These are phyloP conservation scores for Lachnellula occidentalis DNA, from an alignment of 2,329 filamentous ascomycete genomes.

Conservation along the genomic window DNA sequence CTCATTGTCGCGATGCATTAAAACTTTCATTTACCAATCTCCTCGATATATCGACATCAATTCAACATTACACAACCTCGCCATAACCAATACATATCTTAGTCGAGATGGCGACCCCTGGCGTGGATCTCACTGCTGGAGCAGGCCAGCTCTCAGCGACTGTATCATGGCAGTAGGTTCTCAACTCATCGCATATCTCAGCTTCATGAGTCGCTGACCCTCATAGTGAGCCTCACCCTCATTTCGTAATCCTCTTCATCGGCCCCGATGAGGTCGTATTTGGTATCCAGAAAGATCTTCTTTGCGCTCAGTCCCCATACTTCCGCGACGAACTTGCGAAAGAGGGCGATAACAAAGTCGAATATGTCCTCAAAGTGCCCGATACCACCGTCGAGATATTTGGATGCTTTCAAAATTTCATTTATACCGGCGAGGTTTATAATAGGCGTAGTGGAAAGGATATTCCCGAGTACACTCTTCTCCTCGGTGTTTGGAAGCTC, in stretches of 20 bases:
- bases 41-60: not conserved
- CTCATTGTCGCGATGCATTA: not conserved
- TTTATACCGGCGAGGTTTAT: slow-evolving; percentile 28
- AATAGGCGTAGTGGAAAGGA: slow-evolving; percentile 17
- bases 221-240: slow-evolving; percentile 24
- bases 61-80: not conserved
- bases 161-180: slow-evolving; percentile 28
- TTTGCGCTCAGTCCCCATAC: slow-evolving; percentile 26
- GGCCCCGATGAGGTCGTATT: slow-evolving; percentile 26
- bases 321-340: slow-evolving; percentile 24
- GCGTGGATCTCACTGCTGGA: slow-evolving; percentile 22
- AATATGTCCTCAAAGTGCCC: slow-evolving; percentile 24
- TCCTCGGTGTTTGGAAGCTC: slow-evolving; percentile 28
- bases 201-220: not conserved
- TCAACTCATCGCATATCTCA: not conserved
- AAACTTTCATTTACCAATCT: not conserved
- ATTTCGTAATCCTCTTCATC: slow-evolving; percentile 27
- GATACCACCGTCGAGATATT: slow-evolving; percentile 23
- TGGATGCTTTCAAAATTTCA: slow-evolving; percentile 28
- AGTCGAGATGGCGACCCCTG: slow-evolving; percentile 14
- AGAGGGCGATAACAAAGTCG: slow-evolving; percentile 15
- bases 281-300: slow-evolving; percentile 28
- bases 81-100: not conserved
- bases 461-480: slow-evolving; percentile 23
- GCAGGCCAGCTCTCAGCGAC: slow-evolving; percentile 15